Conservation (phyloP, 352 stramenopile genomes). For the Phytophthora hybrid region DNA sequence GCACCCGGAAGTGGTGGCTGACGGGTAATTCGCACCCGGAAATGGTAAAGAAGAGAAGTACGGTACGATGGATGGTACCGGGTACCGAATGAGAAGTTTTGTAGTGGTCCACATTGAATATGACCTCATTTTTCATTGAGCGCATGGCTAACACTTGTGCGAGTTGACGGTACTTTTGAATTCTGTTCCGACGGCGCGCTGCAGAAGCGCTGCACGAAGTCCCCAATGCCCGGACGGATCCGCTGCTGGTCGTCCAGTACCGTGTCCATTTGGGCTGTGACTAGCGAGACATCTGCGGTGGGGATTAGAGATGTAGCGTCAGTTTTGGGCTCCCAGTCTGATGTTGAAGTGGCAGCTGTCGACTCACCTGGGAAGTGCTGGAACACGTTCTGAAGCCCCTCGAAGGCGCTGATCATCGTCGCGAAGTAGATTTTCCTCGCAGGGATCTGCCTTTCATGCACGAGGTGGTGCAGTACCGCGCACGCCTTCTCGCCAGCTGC, state of each 20-base stretch:
- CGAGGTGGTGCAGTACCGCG: constrained; percentile 45
- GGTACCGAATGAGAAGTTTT: neutral
- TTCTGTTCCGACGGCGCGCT: constrained; percentile 5
- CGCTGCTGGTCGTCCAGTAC: constrained; percentile 45
- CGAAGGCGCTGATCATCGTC: constrained; percentile 49
- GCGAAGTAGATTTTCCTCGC: constrained; percentile 57
- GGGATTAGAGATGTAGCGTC: neutral
- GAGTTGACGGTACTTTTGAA: constrained; percentile 12
- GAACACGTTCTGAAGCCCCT: constrained; percentile 49
- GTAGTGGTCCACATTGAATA: neutral
- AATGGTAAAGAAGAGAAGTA: neutral
- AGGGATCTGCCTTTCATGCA: constrained; percentile 28
- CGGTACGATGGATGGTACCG: neutral
- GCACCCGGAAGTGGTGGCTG: neutral
- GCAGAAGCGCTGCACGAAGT: constrained; percentile 57
- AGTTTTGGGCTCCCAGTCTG: neutral
- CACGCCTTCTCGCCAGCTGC: constrained; percentile 45
- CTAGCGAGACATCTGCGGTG: constrained; percentile 40
- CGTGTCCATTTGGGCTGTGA: constrained; percentile 59
- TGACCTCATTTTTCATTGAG: neutral
- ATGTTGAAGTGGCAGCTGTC: neutral
- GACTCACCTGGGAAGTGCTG: constrained; percentile 51
- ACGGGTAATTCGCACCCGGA: neutral
- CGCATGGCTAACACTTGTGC: neutral
- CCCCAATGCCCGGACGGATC: constrained; percentile 48